These are phyloP conservation scores for Lodderomyces margitis DNA, from an alignment of 1,139 yeast species.

Conservation along the genomic window DNA sequence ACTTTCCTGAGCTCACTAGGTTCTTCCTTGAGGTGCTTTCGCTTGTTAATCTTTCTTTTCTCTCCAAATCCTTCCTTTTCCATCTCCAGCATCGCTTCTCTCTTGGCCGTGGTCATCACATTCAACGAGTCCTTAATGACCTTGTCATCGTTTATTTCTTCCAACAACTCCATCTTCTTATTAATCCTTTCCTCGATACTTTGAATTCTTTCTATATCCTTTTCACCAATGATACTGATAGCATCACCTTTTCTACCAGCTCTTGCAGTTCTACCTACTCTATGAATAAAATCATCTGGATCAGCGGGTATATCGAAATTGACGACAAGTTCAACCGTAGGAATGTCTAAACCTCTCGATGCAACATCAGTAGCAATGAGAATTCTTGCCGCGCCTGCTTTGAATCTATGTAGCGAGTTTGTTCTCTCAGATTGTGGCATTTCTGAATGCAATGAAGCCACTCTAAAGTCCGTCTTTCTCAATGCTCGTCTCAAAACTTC, in stretches of 20 bases:
- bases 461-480: slow-evolving; percentile 69
- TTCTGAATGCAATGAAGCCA: slow-evolving; percentile 89
- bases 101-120: slow-evolving; percentile 74
- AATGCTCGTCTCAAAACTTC: slow-evolving; percentile 79
- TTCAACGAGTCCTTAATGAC: slow-evolving; percentile 71
- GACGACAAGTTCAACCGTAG: slow-evolving; percentile 82
- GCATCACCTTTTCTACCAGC: slow-evolving; percentile 74
- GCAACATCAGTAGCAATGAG: slow-evolving; percentile 96
- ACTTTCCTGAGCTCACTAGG: slow-evolving; percentile 6
- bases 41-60: slow-evolving; percentile 53
- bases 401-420: slow-evolving; percentile 84
- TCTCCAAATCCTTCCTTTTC: slow-evolving; percentile 88
- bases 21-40: slow-evolving; percentile 31
- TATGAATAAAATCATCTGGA: slow-evolving; percentile 93
- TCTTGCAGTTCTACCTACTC: slow-evolving; percentile 99
- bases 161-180: slow-evolving; percentile 71
- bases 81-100: slow-evolving; percentile 92
- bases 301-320: slow-evolving; percentile 95
- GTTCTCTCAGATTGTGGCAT: slow-evolving; percentile 93
- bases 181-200: slow-evolving; percentile 85
- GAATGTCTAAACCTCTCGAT: slow-evolving; percentile 95
- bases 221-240: slow-evolving; percentile 73
- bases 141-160: slow-evolving; percentile 67
- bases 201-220: slow-evolving; percentile 76
- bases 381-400: slow-evolving; percentile 92